Base-by-base conservation (phyloP, 305 asterid species). In the Nicotiana rustica region DNA sequence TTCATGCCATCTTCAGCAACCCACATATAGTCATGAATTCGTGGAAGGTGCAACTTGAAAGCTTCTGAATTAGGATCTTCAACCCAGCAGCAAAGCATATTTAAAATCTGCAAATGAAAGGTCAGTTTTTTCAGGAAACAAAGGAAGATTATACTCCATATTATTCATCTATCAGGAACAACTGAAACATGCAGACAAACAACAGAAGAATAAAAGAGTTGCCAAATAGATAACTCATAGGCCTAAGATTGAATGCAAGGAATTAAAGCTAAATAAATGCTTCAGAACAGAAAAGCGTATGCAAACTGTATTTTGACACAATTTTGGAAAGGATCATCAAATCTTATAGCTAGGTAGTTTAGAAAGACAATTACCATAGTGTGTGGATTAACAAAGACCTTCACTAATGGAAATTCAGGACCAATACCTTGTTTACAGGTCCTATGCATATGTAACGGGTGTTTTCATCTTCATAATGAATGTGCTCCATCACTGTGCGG, bases 1-100 rank as follows among this genome's bases (percentile, higher is more conserved):
- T 97, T 97, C 99, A 97, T 92, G 90, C 99, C 99, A 90, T 97
- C 99, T 90, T 97, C 99, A 65, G 99, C 99, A 85, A 97, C 69
- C 99, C 99, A 97, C 65, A 97, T 81, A 88, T 90, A 97, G 89
- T 97, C 99, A 69, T 90, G 29, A 82, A 97, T 76, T 87, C 99
- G 92, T 57, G 99, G 95, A 64, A 97, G 93, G 85, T 97, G 99
- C 84, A 90, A 86, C 91, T 93, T 93, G 90, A 97, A 92, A 82
- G 99, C 97, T 82, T 90, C 93, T 62, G 99, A 97, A 81, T 90
- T 91, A 82, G 92, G 98, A 89, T 97, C 98, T 89, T 97, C 99
- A 82, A 90, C 94, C 98, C 99, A 97, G 83, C 99, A 95, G 90
- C 99, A 95, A 81, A 95, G 95, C 99, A 97, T 95, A 84, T 95